A percentile compares a stretch with the other conserved stretches of the same genome.
Conservation (phyloP, 768 basidiomycete species). For the Mycena olivaceomarginata region DNA sequence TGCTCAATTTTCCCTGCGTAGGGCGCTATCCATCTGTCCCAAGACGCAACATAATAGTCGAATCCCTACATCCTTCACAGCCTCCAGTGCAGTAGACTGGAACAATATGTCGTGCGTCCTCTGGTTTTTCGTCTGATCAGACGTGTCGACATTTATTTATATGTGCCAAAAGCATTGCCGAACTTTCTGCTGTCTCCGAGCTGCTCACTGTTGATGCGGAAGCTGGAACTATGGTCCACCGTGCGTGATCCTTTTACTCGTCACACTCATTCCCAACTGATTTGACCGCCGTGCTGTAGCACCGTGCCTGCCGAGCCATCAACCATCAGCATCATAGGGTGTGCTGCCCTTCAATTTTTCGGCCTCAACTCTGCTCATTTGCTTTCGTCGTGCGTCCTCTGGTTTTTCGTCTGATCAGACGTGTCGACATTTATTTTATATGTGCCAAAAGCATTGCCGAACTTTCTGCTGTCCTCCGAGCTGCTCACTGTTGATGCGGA, state of each 20-base stretch:
- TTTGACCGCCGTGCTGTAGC: background rate
- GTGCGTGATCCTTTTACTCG: background rate
- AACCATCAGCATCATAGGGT: background rate
- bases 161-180: background rate
- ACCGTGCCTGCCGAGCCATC: background rate
- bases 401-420: no score
- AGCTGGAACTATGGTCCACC: background rate
- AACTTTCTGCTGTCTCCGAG: background rate
- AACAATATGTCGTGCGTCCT: no score
- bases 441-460: background rate
- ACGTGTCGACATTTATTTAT: background rate
- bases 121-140: no score
- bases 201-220: background rate
- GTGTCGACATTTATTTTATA: background rate
- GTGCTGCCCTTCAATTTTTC: background rate
- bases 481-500: background rate
- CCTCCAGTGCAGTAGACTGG: no score
- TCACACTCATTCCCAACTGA: background rate
- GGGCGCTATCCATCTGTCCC: no score
- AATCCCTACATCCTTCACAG: no score
- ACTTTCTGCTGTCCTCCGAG: background rate
- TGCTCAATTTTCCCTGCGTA: no score
- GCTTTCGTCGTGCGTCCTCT: no score
- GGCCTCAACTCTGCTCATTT: background rate
- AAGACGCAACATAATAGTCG: no score